These are phyloP conservation scores for Bauhinia variegata DNA, from an alignment of 306 rosid species.

Conservation along the genomic window DNA sequence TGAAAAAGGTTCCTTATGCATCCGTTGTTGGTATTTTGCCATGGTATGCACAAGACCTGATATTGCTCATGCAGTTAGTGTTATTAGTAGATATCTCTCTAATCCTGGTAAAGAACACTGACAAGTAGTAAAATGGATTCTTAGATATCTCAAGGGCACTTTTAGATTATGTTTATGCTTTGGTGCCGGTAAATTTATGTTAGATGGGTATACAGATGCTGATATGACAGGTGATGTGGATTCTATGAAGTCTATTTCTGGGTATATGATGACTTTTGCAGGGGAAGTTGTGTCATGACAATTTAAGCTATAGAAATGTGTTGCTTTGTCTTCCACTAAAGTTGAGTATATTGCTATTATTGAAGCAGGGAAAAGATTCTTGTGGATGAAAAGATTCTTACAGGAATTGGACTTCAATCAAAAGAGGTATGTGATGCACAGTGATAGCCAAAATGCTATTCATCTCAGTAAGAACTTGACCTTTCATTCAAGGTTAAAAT, in stretches of 20 bases:
- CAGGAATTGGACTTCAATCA: not conserved
- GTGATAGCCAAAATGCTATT: not conserved
- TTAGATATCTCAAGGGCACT: not conserved
- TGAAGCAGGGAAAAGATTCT: not conserved
- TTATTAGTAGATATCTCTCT: not conserved
- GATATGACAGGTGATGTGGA: not conserved
- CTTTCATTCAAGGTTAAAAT: not conserved
- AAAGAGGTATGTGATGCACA: not conserved
- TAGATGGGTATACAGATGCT: not conserved
- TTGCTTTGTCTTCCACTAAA: not conserved
- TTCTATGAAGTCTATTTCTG: not conserved
- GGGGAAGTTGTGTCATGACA: not conserved
- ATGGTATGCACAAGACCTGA: not conserved
- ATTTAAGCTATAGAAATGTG: not conserved
- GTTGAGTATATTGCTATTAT: not conserved
- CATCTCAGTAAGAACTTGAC: not conserved
- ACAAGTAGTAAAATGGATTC: not conserved
- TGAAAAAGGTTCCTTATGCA: not conserved
- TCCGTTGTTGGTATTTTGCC: not conserved
- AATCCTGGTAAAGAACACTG: not conserved
- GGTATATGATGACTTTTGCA: not conserved
- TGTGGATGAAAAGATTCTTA: not conserved
- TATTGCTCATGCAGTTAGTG: not conserved
- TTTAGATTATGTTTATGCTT: not conserved
- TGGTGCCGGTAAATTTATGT: fast-evolving